Evolutionary conservation across 441 rosid genomes (phyloP), one percentile per base, ranked within the genome.

Genomic region (Jatropha podagrica): DNA sequence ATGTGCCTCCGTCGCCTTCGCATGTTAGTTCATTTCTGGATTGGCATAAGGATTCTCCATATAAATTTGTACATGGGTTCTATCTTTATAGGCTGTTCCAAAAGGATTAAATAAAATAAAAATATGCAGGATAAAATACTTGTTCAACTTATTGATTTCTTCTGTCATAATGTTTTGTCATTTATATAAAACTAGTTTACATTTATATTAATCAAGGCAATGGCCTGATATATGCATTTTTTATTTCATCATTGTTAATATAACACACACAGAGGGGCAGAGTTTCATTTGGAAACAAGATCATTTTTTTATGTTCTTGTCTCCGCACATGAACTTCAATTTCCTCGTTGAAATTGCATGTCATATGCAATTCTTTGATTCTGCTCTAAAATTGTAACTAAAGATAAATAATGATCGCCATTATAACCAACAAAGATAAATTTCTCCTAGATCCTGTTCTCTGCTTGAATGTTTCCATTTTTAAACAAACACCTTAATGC

Each of bases 401-500:
- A 56, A 13, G 51, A 51, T 69, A 8, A n/a, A 52, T 17, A 51
- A 20, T 12, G n/a, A 40, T 54, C 20, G 14, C 18, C 68, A 26
- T 64, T 4, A 11, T 65, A n/a, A 23, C 26, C 7, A 37, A 0
- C 15, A 62, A 38, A 55, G 51, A 65, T 51, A 17, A 65, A 51
- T 71, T 63, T 67, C 55, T 68, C 75, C 76, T 78, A 85, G 74
- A 86, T 73, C 3, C 83, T 78, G 48, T 78, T 81, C 70, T 86
- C 89, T 18, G 89, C 71, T 73, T 70, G 86, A 79, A 85, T 81
- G 87, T 73, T 82, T 52, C 89, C 88, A 32, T 84, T 83, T 72
- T 77, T 82, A 86, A 91, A 88, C 42, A 94, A 82, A 78, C 92
- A 92, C 82, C 98, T 85, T 83, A 96, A 84, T 10, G 99, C 86